Percentiles rank a stretch among this genome's conserved stretches.
These are phyloP conservation scores for Calonectria leucothoes DNA, from an alignment of 2,329 filamentous ascomycete species.

Conservation along the genomic window DNA sequence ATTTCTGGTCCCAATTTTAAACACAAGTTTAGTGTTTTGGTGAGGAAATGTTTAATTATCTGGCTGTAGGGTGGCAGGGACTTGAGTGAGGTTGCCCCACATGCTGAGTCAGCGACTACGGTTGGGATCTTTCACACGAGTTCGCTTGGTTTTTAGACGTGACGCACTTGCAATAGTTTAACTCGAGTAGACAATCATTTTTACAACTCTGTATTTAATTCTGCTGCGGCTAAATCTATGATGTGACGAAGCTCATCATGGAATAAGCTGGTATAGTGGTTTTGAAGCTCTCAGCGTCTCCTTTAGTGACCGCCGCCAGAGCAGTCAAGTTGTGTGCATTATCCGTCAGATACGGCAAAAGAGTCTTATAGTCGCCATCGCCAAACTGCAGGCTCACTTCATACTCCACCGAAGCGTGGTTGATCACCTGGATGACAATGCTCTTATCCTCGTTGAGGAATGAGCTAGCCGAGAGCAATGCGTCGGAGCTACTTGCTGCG, in stretches of 20 bases:
- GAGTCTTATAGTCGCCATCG: background rate
- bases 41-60: too few species aligned
- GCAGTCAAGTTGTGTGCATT: background rate
- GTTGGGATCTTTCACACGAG: too few species aligned
- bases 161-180: too few species aligned
- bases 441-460: background rate
- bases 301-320: background rate
- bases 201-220: background rate
- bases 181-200: too few species aligned
- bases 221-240: background rate
- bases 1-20: too few species aligned
- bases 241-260: background rate
- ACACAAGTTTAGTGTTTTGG: too few species aligned
- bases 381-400: background rate
- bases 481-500: background rate
- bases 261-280: background rate
- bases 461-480: background rate
- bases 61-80: too few species aligned
- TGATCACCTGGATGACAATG: background rate
- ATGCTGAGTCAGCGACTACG: too few species aligned
- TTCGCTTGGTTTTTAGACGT: too few species aligned
- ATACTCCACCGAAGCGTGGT: background rate
- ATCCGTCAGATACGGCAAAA: background rate
- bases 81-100: too few species aligned
- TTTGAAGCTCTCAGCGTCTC: background rate